Percentiles rank a stretch among this genome's conserved stretches.
phyloP scores from a whole-genome alignment of 2,329 filamentous ascomycete species.

The Colletotrichum ledebouriae region DNA sequence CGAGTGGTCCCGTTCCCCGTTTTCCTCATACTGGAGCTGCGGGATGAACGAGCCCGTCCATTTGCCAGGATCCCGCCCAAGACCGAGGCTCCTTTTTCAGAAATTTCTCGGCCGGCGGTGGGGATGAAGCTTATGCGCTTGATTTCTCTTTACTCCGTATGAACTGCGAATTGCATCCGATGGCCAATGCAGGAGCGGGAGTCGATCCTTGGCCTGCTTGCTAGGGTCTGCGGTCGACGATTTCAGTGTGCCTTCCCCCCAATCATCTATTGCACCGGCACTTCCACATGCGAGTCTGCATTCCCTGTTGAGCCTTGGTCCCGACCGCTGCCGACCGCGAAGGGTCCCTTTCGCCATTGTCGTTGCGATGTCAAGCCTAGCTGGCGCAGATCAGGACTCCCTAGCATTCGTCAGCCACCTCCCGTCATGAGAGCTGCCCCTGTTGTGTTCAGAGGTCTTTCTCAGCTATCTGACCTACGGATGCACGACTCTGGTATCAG shows the following conservation, averaged over 20 bases:
- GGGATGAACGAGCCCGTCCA: constrained; percentile 8
- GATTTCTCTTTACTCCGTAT: constrained; percentile 9
- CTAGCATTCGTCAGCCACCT: constrained; percentile 25
- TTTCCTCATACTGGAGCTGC: constrained; percentile 10
- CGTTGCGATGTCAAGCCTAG: constrained; percentile 1
- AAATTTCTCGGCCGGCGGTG: background rate
- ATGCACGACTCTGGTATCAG: too few relatives aligned
- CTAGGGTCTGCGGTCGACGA: background rate
- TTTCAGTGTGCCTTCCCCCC: constrained; percentile 3
- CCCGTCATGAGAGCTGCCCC: constrained; percentile 24
- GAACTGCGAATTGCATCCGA: constrained; percentile 15
- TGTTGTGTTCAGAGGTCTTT: background rate
- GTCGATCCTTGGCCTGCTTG: constrained; percentile 36
- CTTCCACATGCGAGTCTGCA: background rate
- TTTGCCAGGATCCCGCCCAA: constrained; percentile 3
- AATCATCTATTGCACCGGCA: background rate
- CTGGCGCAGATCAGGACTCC: constrained; percentile 32
- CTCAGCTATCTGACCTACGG: too few relatives aligned
- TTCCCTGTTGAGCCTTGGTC: constrained; percentile 9
- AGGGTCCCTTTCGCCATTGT: constrained; percentile 9
- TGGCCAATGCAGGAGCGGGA: constrained; percentile 32
- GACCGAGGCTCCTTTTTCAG: constrained; percentile 1
- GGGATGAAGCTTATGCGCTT: constrained; percentile 26
- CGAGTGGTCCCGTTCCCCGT: background rate
- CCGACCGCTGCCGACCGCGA: constrained; percentile 5